phyloP scores from a whole-genome alignment of 768 basidiomycete genomes.

The Phlebiopsis flavidoalba region DNA sequence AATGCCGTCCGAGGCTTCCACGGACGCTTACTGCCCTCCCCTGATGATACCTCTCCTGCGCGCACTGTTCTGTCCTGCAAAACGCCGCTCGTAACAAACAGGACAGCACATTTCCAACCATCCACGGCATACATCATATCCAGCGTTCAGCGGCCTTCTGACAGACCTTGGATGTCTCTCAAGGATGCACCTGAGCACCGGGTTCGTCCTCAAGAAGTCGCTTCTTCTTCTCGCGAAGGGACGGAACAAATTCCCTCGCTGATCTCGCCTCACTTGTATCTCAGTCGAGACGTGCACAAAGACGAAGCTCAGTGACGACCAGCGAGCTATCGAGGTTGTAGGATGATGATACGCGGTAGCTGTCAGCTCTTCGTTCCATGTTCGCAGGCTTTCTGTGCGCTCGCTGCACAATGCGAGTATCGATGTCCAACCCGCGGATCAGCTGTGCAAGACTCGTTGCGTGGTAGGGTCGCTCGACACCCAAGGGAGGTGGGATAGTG shows the following conservation, averaged over 20 bases:
- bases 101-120: conserved; percentile 83
- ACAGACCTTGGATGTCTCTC: conserved; percentile 78
- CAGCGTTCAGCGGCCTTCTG: conserved; percentile 83
- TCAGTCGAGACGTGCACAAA: conserved; percentile 67
- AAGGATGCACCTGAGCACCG: conserved; percentile 76
- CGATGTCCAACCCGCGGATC: conserved; percentile 40
- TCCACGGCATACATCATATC: conserved; percentile 94
- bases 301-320: conserved; percentile 40
- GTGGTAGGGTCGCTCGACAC: conserved; percentile 27
- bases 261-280: conserved; percentile 79
- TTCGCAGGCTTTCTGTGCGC: conserved; percentile 74
- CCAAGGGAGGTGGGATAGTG: conserved; percentile 27
- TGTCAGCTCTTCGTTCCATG: conserved; percentile 77
- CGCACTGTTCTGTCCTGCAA: conserved; percentile 79
- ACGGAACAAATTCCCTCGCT: conserved; percentile 73
- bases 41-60: conserved; percentile 83
- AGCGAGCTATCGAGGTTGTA: conserved; percentile 57
- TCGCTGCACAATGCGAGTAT: conserved; percentile 74
- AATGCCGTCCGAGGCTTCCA: conserved; percentile 40
- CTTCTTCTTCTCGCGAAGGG: conserved; percentile 65
- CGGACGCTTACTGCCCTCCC: conserved; percentile 60
- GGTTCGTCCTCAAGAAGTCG: conserved; percentile 58
- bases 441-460: conserved; percentile 19
- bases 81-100: conserved; percentile 76
- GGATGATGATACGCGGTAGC: conserved; percentile 74